Conservation (phyloP, 148 eudicot genomes). For the Rhododendron vialii region DNA sequence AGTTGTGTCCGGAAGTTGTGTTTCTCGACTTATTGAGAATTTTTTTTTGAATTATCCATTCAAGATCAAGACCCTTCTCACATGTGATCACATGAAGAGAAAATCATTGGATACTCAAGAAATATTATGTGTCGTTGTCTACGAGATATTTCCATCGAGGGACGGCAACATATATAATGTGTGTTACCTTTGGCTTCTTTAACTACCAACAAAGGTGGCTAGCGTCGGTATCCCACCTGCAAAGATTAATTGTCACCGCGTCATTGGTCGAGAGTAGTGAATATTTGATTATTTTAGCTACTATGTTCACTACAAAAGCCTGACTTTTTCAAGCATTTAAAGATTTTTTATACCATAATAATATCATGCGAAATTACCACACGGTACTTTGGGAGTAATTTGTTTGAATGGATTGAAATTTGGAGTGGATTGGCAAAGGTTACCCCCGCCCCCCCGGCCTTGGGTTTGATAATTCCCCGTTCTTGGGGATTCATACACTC, state of each 20-base stretch:
- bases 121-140: not conserved
- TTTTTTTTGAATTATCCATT: not conserved
- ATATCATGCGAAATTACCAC: too few relatives aligned
- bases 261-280: not conserved
- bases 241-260: not conserved
- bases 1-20: not conserved
- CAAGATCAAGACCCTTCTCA: not conserved
- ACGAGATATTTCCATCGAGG: not conserved
- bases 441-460: not conserved
- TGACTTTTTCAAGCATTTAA: too few relatives aligned
- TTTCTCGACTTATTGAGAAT: not conserved
- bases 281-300: too few relatives aligned
- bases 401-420: not conserved
- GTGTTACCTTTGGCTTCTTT: not conserved
- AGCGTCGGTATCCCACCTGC: not conserved
- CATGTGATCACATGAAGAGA: not conserved
- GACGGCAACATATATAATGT: not conserved
- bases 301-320: too few relatives aligned
- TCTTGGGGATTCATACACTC: too few relatives aligned
- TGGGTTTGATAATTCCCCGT: not conserved
- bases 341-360: too few relatives aligned
- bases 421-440: not conserved
- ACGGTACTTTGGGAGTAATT: not conserved
- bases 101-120: too few relatives aligned
- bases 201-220: not conserved